These are phyloP conservation scores for Botryobasidium botryosum DNA, from an alignment of 768 basidiomycete species.

Conservation along the genomic window DNA sequence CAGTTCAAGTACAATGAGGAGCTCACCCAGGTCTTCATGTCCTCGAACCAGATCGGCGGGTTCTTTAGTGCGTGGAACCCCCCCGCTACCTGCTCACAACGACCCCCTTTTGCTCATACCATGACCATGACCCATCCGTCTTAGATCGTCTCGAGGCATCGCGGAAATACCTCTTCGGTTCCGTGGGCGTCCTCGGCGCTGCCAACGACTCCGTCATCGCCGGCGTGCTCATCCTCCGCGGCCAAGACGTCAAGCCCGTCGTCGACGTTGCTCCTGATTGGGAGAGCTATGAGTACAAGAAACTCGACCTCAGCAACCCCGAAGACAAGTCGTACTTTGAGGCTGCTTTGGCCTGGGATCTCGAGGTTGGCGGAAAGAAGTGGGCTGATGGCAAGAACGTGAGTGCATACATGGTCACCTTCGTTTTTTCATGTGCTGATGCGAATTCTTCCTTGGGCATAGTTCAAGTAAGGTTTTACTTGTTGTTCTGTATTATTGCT, in stretches of 20 bases:
- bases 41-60: conserved; percentile 80
- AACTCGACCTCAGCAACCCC: conserved; percentile 52
- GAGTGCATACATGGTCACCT: conserved; percentile 23
- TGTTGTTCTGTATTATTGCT: too few relatives aligned
- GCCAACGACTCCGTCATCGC: conserved; percentile 62
- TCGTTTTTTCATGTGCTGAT: background rate
- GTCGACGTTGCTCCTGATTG: conserved; percentile 77
- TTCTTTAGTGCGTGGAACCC: conserved; percentile 42
- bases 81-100: background rate
- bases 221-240: conserved; percentile 71
- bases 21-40: conserved; percentile 87
- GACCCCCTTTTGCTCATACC: too few relatives aligned
- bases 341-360: conserved; percentile 85
- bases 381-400: conserved; percentile 88
- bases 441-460: background rate
- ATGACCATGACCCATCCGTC: conserved; percentile 24
- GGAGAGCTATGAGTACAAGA: conserved; percentile 73
- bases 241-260: conserved; percentile 50
- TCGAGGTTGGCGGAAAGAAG: conserved; percentile 72
- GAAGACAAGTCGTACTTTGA: conserved; percentile 84
- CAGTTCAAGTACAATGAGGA: conserved; percentile 97
- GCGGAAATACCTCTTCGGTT: conserved; percentile 84
- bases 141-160: conserved; percentile 86
- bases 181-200: conserved; percentile 75
- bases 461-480: conserved; percentile 1